Base-by-base conservation (phyloP, 2,329 filamentous ascomycete species). In the Penicillium sp. region DNA sequence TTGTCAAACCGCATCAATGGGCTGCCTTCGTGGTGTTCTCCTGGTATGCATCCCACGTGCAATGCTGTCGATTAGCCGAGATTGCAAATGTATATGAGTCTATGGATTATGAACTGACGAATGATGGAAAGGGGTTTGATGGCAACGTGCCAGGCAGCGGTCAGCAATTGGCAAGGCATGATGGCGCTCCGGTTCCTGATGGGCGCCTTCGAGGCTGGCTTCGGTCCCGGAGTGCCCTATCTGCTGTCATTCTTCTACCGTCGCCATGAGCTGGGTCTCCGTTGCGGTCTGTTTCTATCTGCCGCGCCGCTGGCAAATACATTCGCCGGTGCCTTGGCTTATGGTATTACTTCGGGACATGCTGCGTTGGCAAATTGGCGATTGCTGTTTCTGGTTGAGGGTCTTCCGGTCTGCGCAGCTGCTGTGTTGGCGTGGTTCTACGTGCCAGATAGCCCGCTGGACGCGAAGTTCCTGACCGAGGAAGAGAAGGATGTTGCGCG, bases 281-380 rank as follows among this genome's bases (percentile, higher is more conserved):
- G 84, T 3, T 80, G 80, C 51, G 84, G 83, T 2, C 68, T 86
- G 23, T 87, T 86, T 61, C 63, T 81, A 13, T 77, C 78, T 21
- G 77, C 78, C 0, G 86, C 86, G 0, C 86, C 87, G 1, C 81
- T 96, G 4, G 91, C 91, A 1, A 94, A 90, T 42, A 88, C 87
- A 1, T 93, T 96, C 70, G 90, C 91, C 0, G 87, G 87, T 2
- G 86, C 85, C 3, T 76, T 88, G 6, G 86, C 86, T 1, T 88
- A 86, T 57, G 84, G 81, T 5, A 88, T 90, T 68, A 86, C 85
- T 9, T 82, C 83, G 29, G 84, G 86, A 13, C 78, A 82, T 64
- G 77, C 79, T 2, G 70, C 77, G 17, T 72, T 90, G 43, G 80
- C 83, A 3, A 83, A 81, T 56, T 91, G 89, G 89, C 81, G 85